Base-by-base conservation (phyloP, 176 grass and related monocot genomes). In the Metroxylon sagu region DNA sequence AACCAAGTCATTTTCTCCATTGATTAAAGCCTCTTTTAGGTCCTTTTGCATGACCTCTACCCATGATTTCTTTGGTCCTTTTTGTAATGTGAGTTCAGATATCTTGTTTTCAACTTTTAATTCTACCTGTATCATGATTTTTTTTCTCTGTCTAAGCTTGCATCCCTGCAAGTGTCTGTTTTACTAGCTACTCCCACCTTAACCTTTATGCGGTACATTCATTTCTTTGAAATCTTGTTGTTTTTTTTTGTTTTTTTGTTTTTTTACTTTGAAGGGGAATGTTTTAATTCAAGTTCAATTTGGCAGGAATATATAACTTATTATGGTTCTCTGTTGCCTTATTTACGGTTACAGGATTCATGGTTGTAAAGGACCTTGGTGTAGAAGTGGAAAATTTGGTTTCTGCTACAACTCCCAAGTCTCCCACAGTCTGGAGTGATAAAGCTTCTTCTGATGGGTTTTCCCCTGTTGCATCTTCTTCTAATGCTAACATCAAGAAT, bases 341-440 rank as follows among this genome's bases (percentile, higher is more conserved):
- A 59, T 60, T 19, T 76, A 48, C 12, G 27, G 53, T 71, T 62
- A 25, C 87, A 98, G 93, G 93, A 53, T 98, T 98, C 76, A 70
- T 74, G 62, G 54, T 98, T 69, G 78, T 83, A 48, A 92, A 92
- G 76, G 81, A 84, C 61, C 83, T 87, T 31, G 78, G 71, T 15
- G 62, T 73, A 39, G 85, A 82, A 71, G 73, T 85, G 56, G 87
- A 88, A 61, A 79, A 92, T 48, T 48, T 69, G 62, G 68, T 76
- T 77, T 62, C 74, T 55, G 50, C 71, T 77, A 80, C 80, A 70
- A 79, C 75, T 60, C 62, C 56, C 52, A 82, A 85, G 53, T 26
- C 67, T 19, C 71, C 86, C 17, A 82, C 86, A 75, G 66, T 85
- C 43, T 96, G 87, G 92, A 81, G 86, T 63, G 92, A 88, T 62